phyloP scores from a whole-genome alignment of 148 eudicot genomes.

The Mesembryanthemum crystallinum region DNA sequence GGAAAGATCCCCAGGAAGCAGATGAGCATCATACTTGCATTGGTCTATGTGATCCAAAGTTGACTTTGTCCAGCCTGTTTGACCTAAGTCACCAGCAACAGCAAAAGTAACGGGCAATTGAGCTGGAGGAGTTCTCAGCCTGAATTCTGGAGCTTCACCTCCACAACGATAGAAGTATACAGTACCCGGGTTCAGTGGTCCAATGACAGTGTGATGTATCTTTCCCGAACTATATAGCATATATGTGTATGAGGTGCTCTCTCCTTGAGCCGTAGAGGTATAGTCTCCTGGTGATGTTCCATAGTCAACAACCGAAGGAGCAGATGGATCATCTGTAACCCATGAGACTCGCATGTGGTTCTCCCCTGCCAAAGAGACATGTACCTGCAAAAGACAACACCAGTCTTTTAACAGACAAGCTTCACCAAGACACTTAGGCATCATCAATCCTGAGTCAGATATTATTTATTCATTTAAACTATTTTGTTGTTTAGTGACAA shows the following conservation, averaged over 20 bases:
- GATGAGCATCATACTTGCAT: conserved; percentile 75
- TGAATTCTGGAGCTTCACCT: conserved; percentile 73
- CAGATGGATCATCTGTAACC: conserved; percentile 62
- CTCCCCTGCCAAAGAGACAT: conserved; percentile 87
- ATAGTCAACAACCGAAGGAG: conserved; percentile 77
- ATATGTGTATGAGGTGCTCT: conserved; percentile 68
- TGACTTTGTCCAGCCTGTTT: conserved; percentile 91
- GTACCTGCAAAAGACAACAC: conserved; percentile 61
- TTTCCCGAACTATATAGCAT: conserved; percentile 67
- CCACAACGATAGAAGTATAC: conserved; percentile 84
- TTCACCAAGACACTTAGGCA: background rate
- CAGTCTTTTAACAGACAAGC: conserved; percentile 3
- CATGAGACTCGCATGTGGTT: conserved; percentile 81
- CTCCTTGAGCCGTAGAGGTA: conserved; percentile 57
- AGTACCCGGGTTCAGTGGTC: conserved; percentile 65
- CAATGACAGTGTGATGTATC: conserved; percentile 90
- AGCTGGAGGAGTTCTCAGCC: conserved; percentile 82
- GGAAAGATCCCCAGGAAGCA: conserved; percentile 93
- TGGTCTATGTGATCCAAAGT: conserved; percentile 77
- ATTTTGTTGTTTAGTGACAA: background rate
- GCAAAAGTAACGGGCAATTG: conserved; percentile 79
- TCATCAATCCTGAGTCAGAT: background rate
- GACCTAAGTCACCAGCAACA: conserved; percentile 94
- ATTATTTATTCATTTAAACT: background rate
- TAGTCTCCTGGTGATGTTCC: conserved; percentile 75